Evolutionary conservation across 176 grass and related monocot species (phyloP), one percentile per base, ranked within the genome.

Genomic region (Canna indica): DNA sequence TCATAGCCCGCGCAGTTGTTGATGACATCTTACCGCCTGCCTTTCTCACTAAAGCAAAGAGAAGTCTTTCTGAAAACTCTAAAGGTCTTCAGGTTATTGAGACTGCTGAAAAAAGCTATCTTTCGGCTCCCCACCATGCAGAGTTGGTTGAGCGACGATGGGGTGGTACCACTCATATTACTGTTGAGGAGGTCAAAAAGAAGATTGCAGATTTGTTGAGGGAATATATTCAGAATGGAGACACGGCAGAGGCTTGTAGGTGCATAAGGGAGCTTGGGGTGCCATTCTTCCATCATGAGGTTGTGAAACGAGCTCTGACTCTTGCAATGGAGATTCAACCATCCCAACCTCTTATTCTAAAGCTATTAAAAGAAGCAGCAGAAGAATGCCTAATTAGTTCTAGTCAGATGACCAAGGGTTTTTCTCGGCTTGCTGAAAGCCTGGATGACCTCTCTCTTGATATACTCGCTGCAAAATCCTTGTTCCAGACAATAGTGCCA

Each of bases 381-480:
- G 71, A 73, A 44, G 71, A 73, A 61, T 27, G 71, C 36, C 54
- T 73, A 44, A 59, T 73, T 33, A 73, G 71, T 29, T 60, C 71
- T 28, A 73, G 71, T 73, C 71, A 73, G 36, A 73, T 73, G 71
- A 44, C 24, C 52, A 73, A 45, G 24, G 71, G 71, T 17, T 73
- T 73, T 32, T 73, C 53, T 29, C 53, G 71, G 10, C 52, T 73
- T 60, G 71, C 71, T 31, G 53, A 44, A 30, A 73, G 71, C 54
- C 52, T 73, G 9, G 71, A 73, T 61, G 71, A 73, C 52, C 71
- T 73, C 24, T 73, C 71, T 73, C 71, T 73, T 28, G 71, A 73
- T 61, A 73, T 73, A 60, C 71, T 54, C 5, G 42, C 33, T 45
- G 71, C 71, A 59, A 73, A 60, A 44, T 73, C 54, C 24, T 73